Evolutionary conservation across 345 rosid genomes (phyloP), one percentile per base, ranked within the genome.

Genomic region (Turnera subulata): DNA sequence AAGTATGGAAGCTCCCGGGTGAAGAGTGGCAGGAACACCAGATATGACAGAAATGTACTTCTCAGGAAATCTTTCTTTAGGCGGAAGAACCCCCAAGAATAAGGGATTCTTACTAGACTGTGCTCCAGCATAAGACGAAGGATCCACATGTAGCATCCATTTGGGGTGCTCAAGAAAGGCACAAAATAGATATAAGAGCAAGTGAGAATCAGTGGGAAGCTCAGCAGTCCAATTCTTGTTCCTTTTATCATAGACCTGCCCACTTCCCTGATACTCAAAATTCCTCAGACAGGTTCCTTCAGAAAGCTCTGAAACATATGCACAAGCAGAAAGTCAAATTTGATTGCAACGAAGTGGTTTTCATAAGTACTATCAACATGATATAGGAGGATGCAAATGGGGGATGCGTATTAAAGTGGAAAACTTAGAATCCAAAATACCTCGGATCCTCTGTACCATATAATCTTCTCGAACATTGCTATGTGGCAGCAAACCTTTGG

Each of bases 71-170:
- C 89, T 83, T 73, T 89, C 97, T 70, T 87, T 93, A 17, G 92
- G 88, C 64, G 93, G 99, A 47, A 86, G 63, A 54, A 78, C 75
- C 45, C 98, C 97, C 66, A 89, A 75, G 75, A 86, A 83, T 26
- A 93, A 73, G 11, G 96, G 97, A 56, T 87, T 89, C 69, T 82
- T 84, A 81, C 97, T 85, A 26, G 89, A 80, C 53, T 89, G 96
- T 19, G 85, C 84, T 59, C 91, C 99, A 48, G 88, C 69, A 67
- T 83, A 77, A 13, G 94, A 83, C 51, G 86, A 65, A 12, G 97
- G 96, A 76, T 92, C 99, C 47, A 92, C 80, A 70, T 86, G 99
- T 14, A 88, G 75, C 96, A 85, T 93, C 99, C 99, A 93, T 72
- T 87, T 89, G 7, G 97, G 99, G 56, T 89, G 91, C 78, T 93